Evolutionary conservation across 495 filamentous ascomycete species (phyloP), one percentile per base, ranked within the genome.

Genomic region (Parathielavia hyrcaniae): DNA sequence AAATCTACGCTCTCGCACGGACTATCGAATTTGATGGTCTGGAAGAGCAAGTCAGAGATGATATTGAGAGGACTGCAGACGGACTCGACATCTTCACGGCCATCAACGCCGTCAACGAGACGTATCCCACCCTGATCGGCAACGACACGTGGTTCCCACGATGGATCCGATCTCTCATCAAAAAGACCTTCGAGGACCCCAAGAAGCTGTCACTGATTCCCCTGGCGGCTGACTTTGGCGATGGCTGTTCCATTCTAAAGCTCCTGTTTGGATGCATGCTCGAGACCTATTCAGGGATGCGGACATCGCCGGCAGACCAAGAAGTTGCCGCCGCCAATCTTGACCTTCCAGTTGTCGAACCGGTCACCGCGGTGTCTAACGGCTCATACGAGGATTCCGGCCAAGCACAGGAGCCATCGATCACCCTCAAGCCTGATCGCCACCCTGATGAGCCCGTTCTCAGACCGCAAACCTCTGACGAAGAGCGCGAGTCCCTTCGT

Each of bases 111-210:
- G 53, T 64, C 41, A 53, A 57, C 17, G 55, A 53, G 22, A 36
- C 32, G 0, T 61, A 63, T 16, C 59, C 67, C 13, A 32, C 20
- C 1, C 52, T 58, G 1, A 44, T 45, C 39, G 53, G 50, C 35
- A 49, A 60, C 38, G 67, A 66, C 30, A 12, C 26, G 4, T 70
- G 67, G 67, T 54, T 70, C 34, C 52, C 46, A 14, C 35, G 7
- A 1, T 65, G 58, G 46, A 44, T 68, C 52, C 60, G 50, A 36
- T 47, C 55, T 19, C 44, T 48, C 40, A 38, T 67, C 20, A 63
- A 62, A 46, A 35, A 49, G 5, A 47, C 55, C 12, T 61, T 66
- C n/a, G 4, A 54, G 23, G n/a, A 53, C n/a, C 50, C 46, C n/a
- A 10, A 23, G 5, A 17, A 51, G 12, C 17, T 36, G 11, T 23